Conservation (phyloP, 2,329 filamentous ascomycete species). For the Pseudogymnoascus sp. region DNA sequence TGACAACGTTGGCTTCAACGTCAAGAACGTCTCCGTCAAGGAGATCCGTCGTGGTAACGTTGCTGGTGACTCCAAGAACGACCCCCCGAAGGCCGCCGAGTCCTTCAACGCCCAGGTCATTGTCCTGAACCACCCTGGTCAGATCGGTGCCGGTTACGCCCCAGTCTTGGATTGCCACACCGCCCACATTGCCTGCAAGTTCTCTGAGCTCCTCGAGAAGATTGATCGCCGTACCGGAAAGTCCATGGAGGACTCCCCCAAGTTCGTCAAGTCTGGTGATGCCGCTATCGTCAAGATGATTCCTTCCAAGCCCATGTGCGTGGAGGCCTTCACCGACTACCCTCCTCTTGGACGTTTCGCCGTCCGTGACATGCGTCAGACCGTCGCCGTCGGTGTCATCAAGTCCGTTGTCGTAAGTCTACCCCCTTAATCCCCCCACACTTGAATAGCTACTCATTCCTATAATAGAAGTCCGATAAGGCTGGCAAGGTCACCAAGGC, state of each 20-base stretch:
- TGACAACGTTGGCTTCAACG: slow-evolving; percentile 99
- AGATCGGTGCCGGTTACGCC: slow-evolving; percentile 98
- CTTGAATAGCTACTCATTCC: too few relatives aligned
- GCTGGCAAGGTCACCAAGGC: slow-evolving; percentile 34
- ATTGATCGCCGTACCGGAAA: slow-evolving; percentile 99
- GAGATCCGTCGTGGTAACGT: slow-evolving; percentile 99
- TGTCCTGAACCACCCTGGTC: slow-evolving; percentile 99
- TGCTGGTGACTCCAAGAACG: slow-evolving; percentile 99
- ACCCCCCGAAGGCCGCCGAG: slow-evolving; percentile 80
- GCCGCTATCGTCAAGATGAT: slow-evolving; percentile 99
- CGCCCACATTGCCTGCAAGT: slow-evolving; percentile 99
- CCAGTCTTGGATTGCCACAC: slow-evolving; percentile 99
- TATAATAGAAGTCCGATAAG: too few relatives aligned
- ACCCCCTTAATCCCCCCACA: not conserved
- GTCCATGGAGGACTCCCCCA: slow-evolving; percentile 82
- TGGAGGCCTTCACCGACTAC: slow-evolving; percentile 99
- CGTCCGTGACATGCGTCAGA: slow-evolving; percentile 96
- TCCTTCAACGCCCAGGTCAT: slow-evolving; percentile 99
- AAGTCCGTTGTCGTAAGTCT: slow-evolving; percentile 52
- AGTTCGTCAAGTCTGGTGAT: slow-evolving; percentile 99
- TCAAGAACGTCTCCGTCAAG: slow-evolving; percentile 99
- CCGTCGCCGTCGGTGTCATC: slow-evolving; percentile 89
- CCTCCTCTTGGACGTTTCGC: slow-evolving; percentile 99
- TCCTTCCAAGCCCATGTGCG: slow-evolving; percentile 99
- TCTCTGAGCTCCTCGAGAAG: slow-evolving; percentile 98